Conservation (phyloP, 1,139 yeast genomes). For the Saccharomycopsis phalli region DNA sequence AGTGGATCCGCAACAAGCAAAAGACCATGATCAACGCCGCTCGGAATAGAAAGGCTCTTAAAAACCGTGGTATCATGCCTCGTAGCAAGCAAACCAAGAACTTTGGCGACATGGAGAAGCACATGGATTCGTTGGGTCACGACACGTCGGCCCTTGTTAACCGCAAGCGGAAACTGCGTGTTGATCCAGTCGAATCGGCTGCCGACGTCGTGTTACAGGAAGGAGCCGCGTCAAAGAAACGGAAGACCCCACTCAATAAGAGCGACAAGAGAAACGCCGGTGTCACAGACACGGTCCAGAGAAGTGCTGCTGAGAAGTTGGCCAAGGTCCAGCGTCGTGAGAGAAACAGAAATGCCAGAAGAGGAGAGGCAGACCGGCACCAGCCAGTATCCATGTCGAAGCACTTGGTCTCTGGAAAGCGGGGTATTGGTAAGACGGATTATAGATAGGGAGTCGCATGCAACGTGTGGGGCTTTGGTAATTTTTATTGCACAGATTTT, state of each 20-base stretch:
- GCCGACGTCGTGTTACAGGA: constrained; percentile 65
- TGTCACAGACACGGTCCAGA: constrained; percentile 70
- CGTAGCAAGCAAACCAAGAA: constrained; percentile 79
- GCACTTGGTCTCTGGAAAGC: constrained; percentile 93
- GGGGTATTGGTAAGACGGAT: constrained; percentile 86
- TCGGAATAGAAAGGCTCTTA: constrained; percentile 76
- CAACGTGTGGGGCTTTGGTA: background rate
- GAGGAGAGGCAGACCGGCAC: constrained; percentile 95
- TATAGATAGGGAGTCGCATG: constrained; percentile 37
- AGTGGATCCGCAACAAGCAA: constrained; percentile 93
- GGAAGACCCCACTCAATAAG: constrained; percentile 38
- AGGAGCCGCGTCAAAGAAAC: constrained; percentile 31
- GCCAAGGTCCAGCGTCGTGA: constrained; percentile 87
- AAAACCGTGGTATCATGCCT: constrained; percentile 87
- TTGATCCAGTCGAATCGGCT: constrained; percentile 39
- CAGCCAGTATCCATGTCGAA: constrained; percentile 78
- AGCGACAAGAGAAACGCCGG: constrained; percentile 82
- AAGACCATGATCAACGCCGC: constrained; percentile 87
- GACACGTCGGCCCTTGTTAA: constrained; percentile 53
- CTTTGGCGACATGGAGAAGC: constrained; percentile 73
- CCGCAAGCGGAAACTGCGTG: constrained; percentile 35
- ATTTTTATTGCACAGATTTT: background rate
- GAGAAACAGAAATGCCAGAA: constrained; percentile 85
- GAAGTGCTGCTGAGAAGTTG: constrained; percentile 81
- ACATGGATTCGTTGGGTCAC: constrained; percentile 83